Conservation (phyloP, 2,329 filamentous ascomycete genomes). For the Penicillium sp. region DNA sequence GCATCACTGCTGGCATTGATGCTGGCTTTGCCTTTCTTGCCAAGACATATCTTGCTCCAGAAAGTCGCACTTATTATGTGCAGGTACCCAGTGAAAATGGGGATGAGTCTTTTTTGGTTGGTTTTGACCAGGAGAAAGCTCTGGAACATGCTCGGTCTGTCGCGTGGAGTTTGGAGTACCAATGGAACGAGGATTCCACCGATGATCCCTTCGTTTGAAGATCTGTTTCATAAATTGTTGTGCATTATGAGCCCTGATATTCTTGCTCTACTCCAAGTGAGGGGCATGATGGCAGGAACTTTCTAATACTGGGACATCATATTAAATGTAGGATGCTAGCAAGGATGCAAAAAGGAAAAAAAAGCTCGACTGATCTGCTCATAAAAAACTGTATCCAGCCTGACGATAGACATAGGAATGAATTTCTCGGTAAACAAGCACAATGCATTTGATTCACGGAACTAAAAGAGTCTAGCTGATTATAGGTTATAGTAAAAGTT, state of each 20-base stretch:
- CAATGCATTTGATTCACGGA: not conserved
- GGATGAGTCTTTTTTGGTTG: not conserved
- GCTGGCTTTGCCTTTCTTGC: slow-evolving; percentile 13
- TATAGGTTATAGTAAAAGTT: slow-evolving; percentile 5
- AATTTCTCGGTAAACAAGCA: not conserved
- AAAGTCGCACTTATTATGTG: not conserved
- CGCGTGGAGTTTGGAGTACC: slow-evolving; percentile 2
- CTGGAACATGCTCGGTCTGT: not conserved
- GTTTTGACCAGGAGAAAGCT: slow-evolving; percentile 1
- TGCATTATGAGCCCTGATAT: not conserved
- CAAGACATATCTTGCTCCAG: slow-evolving; percentile 3
- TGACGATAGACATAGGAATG: not conserved
- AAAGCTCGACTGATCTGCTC: no score
- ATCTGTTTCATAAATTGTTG: not conserved
- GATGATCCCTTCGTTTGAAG: not conserved
- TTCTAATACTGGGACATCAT: no score
- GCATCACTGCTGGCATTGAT: slow-evolving; percentile 13
- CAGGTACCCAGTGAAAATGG: not conserved
- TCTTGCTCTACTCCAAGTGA: no score
- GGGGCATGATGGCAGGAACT: no score
- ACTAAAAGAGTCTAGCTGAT: slow-evolving; percentile 9
- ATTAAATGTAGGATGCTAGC: no score
- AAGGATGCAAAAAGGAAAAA: no score
- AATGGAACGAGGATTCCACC: not conserved
- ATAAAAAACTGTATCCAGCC: no score